A percentile compares a stretch with the other conserved stretches of the same genome.
Evolutionary conservation across 1,284 basidiomycete species (phyloP).

Genomic region (Ceratobasidium sp.): DNA sequence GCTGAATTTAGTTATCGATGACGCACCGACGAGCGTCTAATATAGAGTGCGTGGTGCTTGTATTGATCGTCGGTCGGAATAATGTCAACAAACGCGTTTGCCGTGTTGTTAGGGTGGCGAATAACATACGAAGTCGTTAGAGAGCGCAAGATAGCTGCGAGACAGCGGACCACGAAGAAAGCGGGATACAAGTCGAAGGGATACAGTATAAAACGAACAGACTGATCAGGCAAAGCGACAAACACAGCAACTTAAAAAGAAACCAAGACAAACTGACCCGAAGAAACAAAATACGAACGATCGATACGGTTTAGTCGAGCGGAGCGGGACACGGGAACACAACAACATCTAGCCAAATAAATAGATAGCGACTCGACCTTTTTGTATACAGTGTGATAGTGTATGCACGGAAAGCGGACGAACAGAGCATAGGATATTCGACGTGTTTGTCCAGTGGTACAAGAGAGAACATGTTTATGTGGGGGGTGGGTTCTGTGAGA

Average conservation of each 20-base stretch:
- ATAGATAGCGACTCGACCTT: slow-evolving; percentile 45
- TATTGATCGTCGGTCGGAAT: too few relatives aligned
- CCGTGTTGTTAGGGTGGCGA: too few relatives aligned
- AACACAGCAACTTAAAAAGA: slow-evolving; percentile 1
- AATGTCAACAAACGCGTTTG: too few relatives aligned
- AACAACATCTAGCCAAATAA: slow-evolving; percentile 42
- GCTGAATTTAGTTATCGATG: too few relatives aligned
- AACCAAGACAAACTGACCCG: neutral
- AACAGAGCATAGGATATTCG: slow-evolving; percentile 7
- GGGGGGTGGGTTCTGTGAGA: too few relatives aligned
- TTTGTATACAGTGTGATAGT: slow-evolving; percentile 35
- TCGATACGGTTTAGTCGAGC: neutral
- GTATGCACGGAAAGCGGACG: slow-evolving; percentile 17
- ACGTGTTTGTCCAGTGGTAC: slow-evolving; percentile 22
- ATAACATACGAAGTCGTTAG: too few relatives aligned
- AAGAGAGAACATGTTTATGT: slow-evolving; percentile 19
- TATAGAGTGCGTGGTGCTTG: too few relatives aligned
- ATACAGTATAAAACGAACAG: too few relatives aligned
- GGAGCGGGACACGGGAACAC: slow-evolving; percentile 8
- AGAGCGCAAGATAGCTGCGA: too few relatives aligned
- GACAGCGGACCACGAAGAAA: too few relatives aligned
- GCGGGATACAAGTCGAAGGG: too few relatives aligned
- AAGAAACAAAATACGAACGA: neutral
- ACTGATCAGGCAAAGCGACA: neutral
- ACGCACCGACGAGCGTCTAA: too few relatives aligned